Conservation (phyloP, 345 rosid genomes). For the Litchi chinensis region DNA sequence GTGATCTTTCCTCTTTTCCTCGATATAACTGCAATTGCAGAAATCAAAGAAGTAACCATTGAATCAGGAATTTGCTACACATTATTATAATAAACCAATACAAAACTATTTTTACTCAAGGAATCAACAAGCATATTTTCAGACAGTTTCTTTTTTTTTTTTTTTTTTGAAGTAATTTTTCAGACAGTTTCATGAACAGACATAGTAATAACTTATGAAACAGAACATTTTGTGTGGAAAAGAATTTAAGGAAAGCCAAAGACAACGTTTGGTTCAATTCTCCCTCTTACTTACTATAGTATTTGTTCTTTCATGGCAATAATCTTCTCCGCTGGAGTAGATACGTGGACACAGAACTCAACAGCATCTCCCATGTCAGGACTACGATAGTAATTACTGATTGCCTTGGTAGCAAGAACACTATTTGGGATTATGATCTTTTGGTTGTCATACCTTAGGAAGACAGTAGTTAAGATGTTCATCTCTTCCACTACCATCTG, state of each 20-base stretch:
- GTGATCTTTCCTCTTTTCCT: conserved; percentile 67
- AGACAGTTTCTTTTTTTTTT: too few relatives aligned
- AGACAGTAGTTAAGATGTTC: conserved; percentile 87
- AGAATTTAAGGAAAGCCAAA: not conserved
- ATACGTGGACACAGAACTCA: conserved; percentile 76
- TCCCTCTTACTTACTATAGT: not conserved
- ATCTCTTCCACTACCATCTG: conserved; percentile 97
- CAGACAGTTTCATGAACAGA: not conserved
- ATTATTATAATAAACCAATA: not conserved
- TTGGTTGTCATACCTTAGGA: conserved; percentile 78
- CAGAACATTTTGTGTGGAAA: not conserved
- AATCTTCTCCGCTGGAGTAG: conserved; percentile 75
- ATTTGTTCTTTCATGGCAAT: conserved; percentile 63
- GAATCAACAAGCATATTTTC: not conserved
- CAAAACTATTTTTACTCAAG: not conserved
- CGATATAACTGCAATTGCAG: conserved; percentile 48
- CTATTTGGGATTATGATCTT: conserved; percentile 72
- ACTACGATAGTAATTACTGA: conserved; percentile 81
- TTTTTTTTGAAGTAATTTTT: not conserved
- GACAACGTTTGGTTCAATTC: not conserved
- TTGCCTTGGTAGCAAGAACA: conserved; percentile 66
- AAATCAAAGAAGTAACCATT: conserved; percentile 9
- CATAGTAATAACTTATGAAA: not conserved
- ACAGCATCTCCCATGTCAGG: conserved; percentile 89
- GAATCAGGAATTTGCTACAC: not conserved